Conservation (phyloP, 1,284 basidiomycete species). For the Ceratobasidium sp. region DNA sequence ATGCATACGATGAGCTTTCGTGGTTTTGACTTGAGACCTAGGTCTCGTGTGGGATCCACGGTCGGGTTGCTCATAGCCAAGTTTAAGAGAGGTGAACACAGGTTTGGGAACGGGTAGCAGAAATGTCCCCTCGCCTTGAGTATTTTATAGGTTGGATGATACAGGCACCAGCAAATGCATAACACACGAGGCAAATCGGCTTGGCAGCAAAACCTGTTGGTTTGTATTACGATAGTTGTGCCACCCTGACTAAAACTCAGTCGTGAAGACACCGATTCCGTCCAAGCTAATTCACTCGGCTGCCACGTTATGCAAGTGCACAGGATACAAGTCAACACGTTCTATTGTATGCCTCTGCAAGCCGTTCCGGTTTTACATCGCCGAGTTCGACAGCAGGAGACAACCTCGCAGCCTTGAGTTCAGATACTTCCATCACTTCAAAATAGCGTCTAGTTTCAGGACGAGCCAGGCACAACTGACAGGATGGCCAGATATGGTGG, state of each 20-base stretch:
- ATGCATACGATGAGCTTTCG: slow-evolving; percentile 24
- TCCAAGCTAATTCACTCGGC: too few relatives aligned
- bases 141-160: background rate
- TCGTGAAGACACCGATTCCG: too few relatives aligned
- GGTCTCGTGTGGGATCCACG: background rate
- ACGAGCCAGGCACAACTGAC: background rate
- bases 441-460: background rate
- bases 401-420: background rate
- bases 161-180: background rate
- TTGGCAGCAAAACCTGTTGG: too few relatives aligned
- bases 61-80: background rate
- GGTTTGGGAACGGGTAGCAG: background rate
- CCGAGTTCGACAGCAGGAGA: background rate
- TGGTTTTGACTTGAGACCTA: background rate
- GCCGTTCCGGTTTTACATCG: too few relatives aligned
- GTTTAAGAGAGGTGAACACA: background rate
- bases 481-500: background rate
- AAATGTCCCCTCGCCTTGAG: background rate
- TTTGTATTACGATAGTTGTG: too few relatives aligned
- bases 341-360: too few relatives aligned
- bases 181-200: too few relatives aligned
- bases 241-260: too few relatives aligned
- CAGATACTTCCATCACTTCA: background rate
- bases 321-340: too few relatives aligned
- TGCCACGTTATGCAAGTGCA: too few relatives aligned